phyloP scores from a whole-genome alignment of 2,329 filamentous ascomycete genomes.

The Arachnomyces sp. region DNA sequence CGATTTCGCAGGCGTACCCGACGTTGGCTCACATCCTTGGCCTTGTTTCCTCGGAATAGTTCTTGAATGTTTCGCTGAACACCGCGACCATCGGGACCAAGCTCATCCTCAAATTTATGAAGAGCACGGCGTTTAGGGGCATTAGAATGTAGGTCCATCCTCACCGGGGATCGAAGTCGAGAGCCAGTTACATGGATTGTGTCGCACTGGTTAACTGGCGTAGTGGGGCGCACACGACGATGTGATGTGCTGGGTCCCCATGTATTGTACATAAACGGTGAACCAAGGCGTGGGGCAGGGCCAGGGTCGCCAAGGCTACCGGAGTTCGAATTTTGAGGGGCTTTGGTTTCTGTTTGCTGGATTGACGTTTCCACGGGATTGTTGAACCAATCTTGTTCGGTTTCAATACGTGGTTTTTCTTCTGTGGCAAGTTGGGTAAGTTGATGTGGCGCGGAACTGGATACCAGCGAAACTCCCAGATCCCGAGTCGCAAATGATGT shows the following conservation, averaged over 20 bases:
- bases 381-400: constrained; percentile 30
- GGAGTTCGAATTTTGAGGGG: constrained; percentile 10
- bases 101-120: constrained; percentile 46
- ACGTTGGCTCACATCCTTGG: constrained; percentile 45
- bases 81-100: constrained; percentile 36
- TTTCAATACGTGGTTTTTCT: constrained; percentile 17
- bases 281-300: constrained; percentile 38
- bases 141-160: constrained; percentile 47
- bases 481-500: constrained; percentile 37
- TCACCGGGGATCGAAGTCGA: constrained; percentile 45
- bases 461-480: constrained; percentile 38
- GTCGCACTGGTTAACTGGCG: constrained; percentile 29
- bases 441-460: constrained; percentile 31
- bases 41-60: constrained; percentile 28
- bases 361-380: constrained; percentile 19
- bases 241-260: constrained; percentile 39
- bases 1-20: constrained; percentile 54
- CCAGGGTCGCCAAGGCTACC: constrained; percentile 14
- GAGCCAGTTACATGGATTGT: constrained; percentile 39
- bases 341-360: constrained; percentile 2
- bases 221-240: constrained; percentile 23
- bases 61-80: constrained; percentile 28
- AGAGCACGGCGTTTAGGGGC: constrained; percentile 53
- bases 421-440: constrained; percentile 28
- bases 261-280: constrained; percentile 43